These are phyloP conservation scores for Volvox africanus DNA, from an alignment of 139 green algal genomes.

Conservation along the genomic window DNA sequence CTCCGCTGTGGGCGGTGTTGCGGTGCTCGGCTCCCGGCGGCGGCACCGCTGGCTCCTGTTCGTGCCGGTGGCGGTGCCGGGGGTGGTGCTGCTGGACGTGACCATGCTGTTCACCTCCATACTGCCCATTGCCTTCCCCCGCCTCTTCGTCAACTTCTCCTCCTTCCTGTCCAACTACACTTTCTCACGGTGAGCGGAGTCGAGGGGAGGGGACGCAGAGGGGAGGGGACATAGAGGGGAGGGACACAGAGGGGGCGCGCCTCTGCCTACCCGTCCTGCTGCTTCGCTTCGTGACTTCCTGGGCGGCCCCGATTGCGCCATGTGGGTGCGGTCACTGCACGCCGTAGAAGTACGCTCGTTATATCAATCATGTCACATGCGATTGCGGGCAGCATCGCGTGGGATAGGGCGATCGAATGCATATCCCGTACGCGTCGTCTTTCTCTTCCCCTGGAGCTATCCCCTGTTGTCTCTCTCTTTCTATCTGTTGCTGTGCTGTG, in stretches of 20 bases:
- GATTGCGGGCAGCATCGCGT: too few relatives aligned
- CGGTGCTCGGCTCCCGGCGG: not conserved
- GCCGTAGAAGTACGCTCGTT: too few relatives aligned
- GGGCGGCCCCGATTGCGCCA: too few relatives aligned
- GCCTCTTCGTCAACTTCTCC: slow-evolving; percentile 33
- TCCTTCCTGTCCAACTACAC: slow-evolving; percentile 67
- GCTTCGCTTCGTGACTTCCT: too few relatives aligned
- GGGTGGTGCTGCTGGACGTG: slow-evolving; percentile 46
- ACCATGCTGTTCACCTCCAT: slow-evolving; percentile 53
- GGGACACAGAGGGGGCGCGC: too few relatives aligned
- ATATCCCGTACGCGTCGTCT: too few relatives aligned
- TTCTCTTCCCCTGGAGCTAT: too few relatives aligned
- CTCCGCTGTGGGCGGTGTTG: not conserved
- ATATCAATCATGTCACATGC: too few relatives aligned
- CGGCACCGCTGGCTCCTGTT: slow-evolving; percentile 49
- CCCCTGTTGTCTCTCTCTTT: too few relatives aligned
- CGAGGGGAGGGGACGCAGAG: not conserved
- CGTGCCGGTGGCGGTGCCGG: slow-evolving; percentile 41
- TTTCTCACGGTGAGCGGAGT: slow-evolving; percentile 43
- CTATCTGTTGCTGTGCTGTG: too few relatives aligned
- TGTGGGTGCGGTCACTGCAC: too few relatives aligned
- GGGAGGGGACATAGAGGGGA: not conserved
- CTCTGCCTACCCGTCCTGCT: not conserved
- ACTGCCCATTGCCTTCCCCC: slow-evolving; percentile 35
- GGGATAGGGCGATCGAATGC: too few relatives aligned